These are phyloP conservation scores for Amanita subjunquillea DNA, from an alignment of 768 basidiomycete genomes.

Conservation along the genomic window DNA sequence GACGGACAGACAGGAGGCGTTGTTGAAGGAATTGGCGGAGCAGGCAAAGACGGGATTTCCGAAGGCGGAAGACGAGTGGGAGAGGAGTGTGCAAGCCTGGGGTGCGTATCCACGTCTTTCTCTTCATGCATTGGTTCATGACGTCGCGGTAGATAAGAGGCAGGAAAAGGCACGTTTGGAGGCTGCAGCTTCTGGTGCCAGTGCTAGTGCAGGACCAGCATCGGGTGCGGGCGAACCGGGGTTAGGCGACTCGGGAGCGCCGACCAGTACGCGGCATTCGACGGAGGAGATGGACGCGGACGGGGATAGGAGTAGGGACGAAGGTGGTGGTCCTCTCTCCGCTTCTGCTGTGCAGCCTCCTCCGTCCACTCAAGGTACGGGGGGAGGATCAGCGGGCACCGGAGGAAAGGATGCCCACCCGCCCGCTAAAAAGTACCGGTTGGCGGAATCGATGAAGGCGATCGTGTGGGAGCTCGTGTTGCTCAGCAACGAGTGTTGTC, in stretches of 20 bases:
- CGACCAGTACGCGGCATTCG: slow-evolving; percentile 27
- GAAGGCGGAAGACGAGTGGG: slow-evolving; percentile 70
- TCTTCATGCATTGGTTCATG: slow-evolving; percentile 1
- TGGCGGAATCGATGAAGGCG: slow-evolving; percentile 74
- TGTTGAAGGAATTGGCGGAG: slow-evolving; percentile 50
- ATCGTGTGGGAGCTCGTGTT: slow-evolving; percentile 75
- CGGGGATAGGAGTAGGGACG: slow-evolving; percentile 14
- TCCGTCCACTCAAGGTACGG: neutral
- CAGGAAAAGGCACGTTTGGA: slow-evolving; percentile 44
- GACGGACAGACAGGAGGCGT: slow-evolving; percentile 53
- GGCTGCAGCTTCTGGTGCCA: slow-evolving; percentile 18
- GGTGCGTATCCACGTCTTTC: slow-evolving; percentile 25
- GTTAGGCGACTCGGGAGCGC: neutral
- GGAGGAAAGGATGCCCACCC: slow-evolving; percentile 38
- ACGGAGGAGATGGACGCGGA: slow-evolving; percentile 40
- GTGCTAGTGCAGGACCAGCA: no score
- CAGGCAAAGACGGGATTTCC: slow-evolving; percentile 57
- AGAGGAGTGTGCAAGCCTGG: slow-evolving; percentile 60
- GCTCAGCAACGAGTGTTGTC: slow-evolving; percentile 75
- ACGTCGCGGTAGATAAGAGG: slow-evolving; percentile 27
- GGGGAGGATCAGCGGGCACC: neutral
- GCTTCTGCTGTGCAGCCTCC: slow-evolving; percentile 11
- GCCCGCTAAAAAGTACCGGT: slow-evolving; percentile 65
- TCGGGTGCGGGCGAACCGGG: slow-evolving; percentile 9
- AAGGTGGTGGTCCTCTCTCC: slow-evolving; percentile 16